Evolutionary conservation across 1,284 basidiomycete species (phyloP).

Genomic region (Rhodotorula sp.): DNA sequence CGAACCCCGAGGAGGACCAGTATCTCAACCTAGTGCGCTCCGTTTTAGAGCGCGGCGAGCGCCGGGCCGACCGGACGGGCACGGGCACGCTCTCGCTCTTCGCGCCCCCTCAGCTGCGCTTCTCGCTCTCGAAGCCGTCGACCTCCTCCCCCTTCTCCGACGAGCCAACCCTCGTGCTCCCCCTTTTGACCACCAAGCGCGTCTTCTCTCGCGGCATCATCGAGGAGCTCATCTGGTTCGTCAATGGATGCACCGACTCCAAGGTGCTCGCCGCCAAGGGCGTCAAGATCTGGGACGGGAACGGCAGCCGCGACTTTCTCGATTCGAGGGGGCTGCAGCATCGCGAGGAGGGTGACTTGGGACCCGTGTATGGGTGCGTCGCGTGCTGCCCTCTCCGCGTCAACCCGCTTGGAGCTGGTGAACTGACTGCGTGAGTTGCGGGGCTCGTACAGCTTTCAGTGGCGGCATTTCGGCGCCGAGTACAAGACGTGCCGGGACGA

Average conservation of each 20-base stretch:
- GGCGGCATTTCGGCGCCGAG: constrained; percentile 93
- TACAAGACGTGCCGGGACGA: constrained; percentile 67
- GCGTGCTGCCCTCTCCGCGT: not conserved
- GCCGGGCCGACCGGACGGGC: constrained; percentile 83
- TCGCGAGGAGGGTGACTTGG: constrained; percentile 87
- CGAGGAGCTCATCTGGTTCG: constrained; percentile 96
- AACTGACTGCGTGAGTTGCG: not conserved
- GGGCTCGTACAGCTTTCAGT: constrained; percentile 67
- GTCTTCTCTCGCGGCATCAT: constrained; percentile 89
- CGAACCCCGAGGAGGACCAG: constrained; percentile 70
- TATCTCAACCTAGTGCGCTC: constrained; percentile 78
- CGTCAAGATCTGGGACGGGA: constrained; percentile 97
- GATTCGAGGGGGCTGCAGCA: constrained; percentile 79
- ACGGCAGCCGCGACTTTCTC: constrained; percentile 84
- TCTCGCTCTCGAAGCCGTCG: constrained; percentile 66
- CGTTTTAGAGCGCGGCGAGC: constrained; percentile 72
- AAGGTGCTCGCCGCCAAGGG: constrained; percentile 75
- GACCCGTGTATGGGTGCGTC: constrained; percentile 81
- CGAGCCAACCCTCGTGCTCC: constrained; percentile 58
- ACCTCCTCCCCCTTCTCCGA: not conserved
- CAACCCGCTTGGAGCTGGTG: not conserved
- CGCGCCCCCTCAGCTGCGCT: constrained; percentile 82
- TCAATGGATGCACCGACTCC: constrained; percentile 82
- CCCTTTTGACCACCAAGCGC: constrained; percentile 91
- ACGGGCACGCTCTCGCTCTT: constrained; percentile 89